Conservation (phyloP, 1,284 basidiomycete genomes). For the Schizophyllum commune region DNA sequence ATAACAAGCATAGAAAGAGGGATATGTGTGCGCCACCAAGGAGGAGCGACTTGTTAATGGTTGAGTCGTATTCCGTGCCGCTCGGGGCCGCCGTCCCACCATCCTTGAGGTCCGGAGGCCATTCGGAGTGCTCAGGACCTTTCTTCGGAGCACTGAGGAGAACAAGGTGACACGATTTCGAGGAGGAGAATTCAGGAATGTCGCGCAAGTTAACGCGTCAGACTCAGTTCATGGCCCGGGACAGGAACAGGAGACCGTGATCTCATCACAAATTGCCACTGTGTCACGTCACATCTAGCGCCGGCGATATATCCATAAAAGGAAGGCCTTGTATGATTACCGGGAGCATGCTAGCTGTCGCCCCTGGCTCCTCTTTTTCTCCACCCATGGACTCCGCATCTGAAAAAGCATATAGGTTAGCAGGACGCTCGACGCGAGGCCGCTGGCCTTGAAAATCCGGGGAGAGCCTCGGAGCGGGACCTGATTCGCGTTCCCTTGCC, state of each 20-base stretch:
- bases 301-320: neutral
- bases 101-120: neutral
- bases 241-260: too few species aligned
- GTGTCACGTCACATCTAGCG: neutral
- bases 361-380: neutral
- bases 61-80: neutral
- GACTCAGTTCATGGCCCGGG: too few species aligned
- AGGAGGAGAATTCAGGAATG: too few species aligned
- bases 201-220: too few species aligned
- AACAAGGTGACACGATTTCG: neutral
- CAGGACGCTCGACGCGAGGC: too few species aligned
- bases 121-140: neutral
- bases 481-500: neutral
- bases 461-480: neutral
- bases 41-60: constrained; percentile 21
- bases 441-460: too few species aligned
- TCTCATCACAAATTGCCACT: too few species aligned
- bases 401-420: neutral
- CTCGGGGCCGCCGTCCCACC: neutral
- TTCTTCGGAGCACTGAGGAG: neutral
- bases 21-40: constrained; percentile 51
- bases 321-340: neutral
- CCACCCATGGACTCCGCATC: neutral
- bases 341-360: neutral
- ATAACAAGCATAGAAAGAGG: constrained; percentile 86